Evolutionary conservation across 2,329 filamentous ascomycete species (phyloP).

Genomic region (Phaeosphaeria sp.): DNA sequence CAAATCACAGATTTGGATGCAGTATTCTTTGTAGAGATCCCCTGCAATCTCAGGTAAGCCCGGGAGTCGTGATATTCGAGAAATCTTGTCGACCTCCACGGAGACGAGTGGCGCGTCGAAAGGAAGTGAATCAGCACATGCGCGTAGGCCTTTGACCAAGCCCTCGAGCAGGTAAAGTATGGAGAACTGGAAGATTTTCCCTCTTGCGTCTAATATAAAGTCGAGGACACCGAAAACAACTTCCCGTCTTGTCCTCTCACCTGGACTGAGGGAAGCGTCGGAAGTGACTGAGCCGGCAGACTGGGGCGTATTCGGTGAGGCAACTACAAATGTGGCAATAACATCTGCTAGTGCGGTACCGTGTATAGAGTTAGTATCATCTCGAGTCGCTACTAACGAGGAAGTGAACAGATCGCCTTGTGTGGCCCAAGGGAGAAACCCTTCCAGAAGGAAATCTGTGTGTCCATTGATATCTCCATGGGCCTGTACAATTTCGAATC

Average conservation of each 20-base stretch:
- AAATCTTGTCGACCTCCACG: slow-evolving; percentile 41
- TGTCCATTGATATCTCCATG: slow-evolving; percentile 10
- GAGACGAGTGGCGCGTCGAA: background rate
- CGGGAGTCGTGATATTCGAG: slow-evolving; percentile 45
- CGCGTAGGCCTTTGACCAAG: slow-evolving; percentile 43
- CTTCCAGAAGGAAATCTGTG: slow-evolving; percentile 44
- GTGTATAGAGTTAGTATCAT: slow-evolving; percentile 47
- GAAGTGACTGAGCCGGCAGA: background rate
- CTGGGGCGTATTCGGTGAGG: slow-evolving; percentile 4
- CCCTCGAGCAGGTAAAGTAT: slow-evolving; percentile 54
- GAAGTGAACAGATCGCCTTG: slow-evolving; percentile 54
- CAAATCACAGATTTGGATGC: slow-evolving; percentile 33
- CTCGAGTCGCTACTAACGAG: slow-evolving; percentile 41
- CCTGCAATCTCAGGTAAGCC: slow-evolving; percentile 53
- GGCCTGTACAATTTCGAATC: background rate
- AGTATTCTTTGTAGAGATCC: slow-evolving; percentile 45
- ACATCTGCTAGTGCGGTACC: slow-evolving; percentile 49
- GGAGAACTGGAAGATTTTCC: slow-evolving; percentile 50
- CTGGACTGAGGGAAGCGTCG: slow-evolving; percentile 5
- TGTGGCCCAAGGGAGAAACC: slow-evolving; percentile 57
- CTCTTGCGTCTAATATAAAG: slow-evolving; percentile 44
- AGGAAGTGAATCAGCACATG: background rate
- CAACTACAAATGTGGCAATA: slow-evolving; percentile 39
- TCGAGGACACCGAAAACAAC: slow-evolving; percentile 43
- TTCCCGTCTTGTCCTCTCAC: slow-evolving; percentile 12